Evolutionary conservation across 495 filamentous ascomycete species (phyloP), one percentile per base, ranked within the genome.

Genomic region (Penicillium bovifimosum): DNA sequence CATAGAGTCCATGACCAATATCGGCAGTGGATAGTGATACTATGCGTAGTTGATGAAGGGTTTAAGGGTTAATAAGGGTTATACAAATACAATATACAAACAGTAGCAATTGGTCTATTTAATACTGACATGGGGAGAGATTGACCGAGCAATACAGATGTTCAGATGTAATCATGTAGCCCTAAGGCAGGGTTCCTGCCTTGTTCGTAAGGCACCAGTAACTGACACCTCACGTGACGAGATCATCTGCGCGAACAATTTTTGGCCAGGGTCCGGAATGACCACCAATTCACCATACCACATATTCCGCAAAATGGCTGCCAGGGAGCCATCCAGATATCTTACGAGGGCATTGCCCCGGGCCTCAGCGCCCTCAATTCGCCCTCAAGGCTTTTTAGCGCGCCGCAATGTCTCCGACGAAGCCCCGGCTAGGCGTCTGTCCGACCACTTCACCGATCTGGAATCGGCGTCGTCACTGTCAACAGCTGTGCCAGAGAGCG

Each of bases 391-490:
- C 54, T 59, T 68, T 42, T 64, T 64, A 33, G 63, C 60, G 53
- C 67, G 69, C 29, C 76, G 78, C 67, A 73, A 76, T 76, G 75
- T 66, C 59, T 78, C 76, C 46, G 67, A 69, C 40, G 61, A 75
- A 52, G 70, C 70, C 39, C 69, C 73, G 35, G 56, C 64, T 1
- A 60, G 59, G 43, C 56, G 62, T 47, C 50, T 70, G 26, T 62
- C 68, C 17, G 61, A 63, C 56, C 63, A 61, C 41, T 40, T 74
- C 29, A 59, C 51, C 33, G 71, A 74, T 8, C 56, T 76, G 42
- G 72, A 76, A 52, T 60, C 71, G n/a, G 58, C 53, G 7, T 65
- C 68, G 36, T 69, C 70, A 18, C 56, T 74, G 47, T 59, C 59
- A 17, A 52, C 56, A 28, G 11, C 60, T 28, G 55, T 67, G 7